Conservation (phyloP, 305 asterid species). For the Fraxinus paxiana region DNA sequence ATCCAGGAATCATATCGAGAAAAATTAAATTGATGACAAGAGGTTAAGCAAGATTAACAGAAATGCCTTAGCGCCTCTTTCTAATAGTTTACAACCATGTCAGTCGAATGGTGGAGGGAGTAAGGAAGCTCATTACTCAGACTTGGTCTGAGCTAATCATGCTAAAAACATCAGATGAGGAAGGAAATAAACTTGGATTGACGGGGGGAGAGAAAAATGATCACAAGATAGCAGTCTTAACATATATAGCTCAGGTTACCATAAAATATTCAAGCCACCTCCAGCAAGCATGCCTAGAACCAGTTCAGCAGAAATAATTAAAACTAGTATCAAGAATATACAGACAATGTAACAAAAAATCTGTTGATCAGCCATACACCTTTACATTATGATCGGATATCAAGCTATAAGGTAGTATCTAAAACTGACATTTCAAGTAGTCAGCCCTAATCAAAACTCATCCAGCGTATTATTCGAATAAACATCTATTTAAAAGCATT, state of each 20-base stretch:
- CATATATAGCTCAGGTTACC: background rate
- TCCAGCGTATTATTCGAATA: constrained; percentile 3
- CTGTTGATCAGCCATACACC: background rate
- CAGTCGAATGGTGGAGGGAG: background rate
- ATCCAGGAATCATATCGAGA: background rate
- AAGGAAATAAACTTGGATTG: background rate
- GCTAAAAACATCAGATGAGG: background rate
- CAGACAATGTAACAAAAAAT: background rate
- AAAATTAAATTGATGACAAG: background rate
- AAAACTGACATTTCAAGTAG: background rate
- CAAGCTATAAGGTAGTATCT: background rate
- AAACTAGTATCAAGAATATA: background rate
- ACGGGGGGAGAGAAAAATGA: background rate
- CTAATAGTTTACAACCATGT: background rate
- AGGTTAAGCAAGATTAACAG: background rate
- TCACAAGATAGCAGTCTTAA: background rate
- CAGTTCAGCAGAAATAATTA: constrained; percentile 14
- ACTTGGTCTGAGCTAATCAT: constrained; percentile 8
- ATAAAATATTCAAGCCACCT: background rate
- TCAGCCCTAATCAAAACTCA: constrained; percentile 11
- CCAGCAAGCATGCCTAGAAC: constrained; percentile 1
- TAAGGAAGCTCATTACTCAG: background rate
- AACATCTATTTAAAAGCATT: constrained; percentile 14
- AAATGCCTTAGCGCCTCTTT: constrained; percentile 1
- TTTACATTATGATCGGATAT: background rate